Evolutionary conservation across 2,329 filamentous ascomycete genomes (phyloP).

Genomic region (Alternaria solani): DNA sequence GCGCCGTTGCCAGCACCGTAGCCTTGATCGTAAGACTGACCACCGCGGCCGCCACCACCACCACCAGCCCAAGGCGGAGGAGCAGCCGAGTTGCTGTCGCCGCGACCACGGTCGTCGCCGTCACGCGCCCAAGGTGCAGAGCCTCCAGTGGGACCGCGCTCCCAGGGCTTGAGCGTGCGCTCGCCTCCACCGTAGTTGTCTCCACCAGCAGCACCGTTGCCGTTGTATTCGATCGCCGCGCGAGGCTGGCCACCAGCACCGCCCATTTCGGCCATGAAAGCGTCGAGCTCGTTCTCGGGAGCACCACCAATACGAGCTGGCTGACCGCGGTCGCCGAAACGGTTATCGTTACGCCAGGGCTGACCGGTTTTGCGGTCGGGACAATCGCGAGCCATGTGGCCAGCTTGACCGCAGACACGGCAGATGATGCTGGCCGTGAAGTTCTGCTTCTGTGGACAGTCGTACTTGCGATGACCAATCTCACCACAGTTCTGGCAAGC

Average conservation of each 20-base stretch:
- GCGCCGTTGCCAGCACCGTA: constrained; percentile 45
- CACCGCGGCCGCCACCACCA: constrained; percentile 45
- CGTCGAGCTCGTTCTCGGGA: constrained; percentile 94
- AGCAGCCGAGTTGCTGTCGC: constrained; percentile 49
- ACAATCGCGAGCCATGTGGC: constrained; percentile 98
- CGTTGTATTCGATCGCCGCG: constrained; percentile 72
- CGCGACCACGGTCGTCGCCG: constrained; percentile 54
- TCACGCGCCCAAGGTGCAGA: constrained; percentile 76
- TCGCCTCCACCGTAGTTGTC: constrained; percentile 60
- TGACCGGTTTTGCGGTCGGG: constrained; percentile 90
- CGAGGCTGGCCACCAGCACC: constrained; percentile 71
- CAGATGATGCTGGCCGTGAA: constrained; percentile 99
- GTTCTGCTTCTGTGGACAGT: constrained; percentile 96
- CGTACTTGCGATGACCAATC: constrained; percentile 98
- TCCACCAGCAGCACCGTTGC: constrained; percentile 42
- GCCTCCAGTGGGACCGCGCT: constrained; percentile 82
- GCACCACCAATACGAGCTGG: constrained; percentile 73
- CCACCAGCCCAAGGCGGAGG: constrained; percentile 53
- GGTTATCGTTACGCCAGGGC: constrained; percentile 85
- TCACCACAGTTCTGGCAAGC: constrained; percentile 99
- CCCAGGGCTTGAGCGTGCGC: constrained; percentile 81
- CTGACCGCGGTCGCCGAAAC: constrained; percentile 58
- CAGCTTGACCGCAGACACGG: constrained; percentile 95
- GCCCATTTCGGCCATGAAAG: constrained; percentile 97
- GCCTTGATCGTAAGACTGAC: constrained; percentile 40